phyloP scores from a whole-genome alignment of 139 green algal species.

The Pleodorina starrii region DNA sequence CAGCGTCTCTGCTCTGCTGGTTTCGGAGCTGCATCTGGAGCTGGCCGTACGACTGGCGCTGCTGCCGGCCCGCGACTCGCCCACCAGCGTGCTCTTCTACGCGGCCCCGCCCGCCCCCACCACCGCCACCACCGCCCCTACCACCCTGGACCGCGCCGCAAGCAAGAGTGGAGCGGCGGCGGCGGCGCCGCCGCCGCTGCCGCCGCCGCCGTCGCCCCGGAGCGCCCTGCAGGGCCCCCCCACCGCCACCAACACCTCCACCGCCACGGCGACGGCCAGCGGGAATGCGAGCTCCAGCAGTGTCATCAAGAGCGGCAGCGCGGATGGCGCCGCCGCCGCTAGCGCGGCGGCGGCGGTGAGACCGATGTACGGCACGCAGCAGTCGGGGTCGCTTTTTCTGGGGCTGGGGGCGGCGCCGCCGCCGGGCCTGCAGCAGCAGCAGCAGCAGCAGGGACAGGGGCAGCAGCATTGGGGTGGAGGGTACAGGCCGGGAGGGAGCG shows the following conservation, averaged over 20 bases:
- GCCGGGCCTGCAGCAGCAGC: neutral
- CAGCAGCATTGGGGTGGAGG: neutral
- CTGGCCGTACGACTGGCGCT: constrained; percentile 18
- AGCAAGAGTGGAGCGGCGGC: neutral
- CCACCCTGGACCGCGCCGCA: neutral
- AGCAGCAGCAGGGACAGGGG: neutral
- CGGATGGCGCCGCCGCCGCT: neutral
- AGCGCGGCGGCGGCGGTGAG: no score
- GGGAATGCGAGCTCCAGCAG: neutral
- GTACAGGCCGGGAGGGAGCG: neutral
- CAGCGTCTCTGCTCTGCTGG: neutral
- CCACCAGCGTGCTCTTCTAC: constrained; percentile 3
- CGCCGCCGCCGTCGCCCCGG: neutral
- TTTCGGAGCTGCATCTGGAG: constrained; percentile 10
- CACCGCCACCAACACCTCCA: neutral
- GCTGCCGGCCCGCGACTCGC: neutral
- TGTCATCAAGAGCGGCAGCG: neutral
- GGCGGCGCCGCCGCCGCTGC: neutral
- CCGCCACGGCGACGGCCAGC: neutral
- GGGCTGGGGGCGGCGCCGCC: neutral
- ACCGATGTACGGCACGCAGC: neutral
- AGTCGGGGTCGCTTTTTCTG: neutral
- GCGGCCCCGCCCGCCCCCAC: no score
- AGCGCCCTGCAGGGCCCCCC: neutral
- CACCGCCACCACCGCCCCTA: no score